Conservation (phyloP, 2,329 filamentous ascomycete genomes). For the Colletotrichum falcatum region DNA sequence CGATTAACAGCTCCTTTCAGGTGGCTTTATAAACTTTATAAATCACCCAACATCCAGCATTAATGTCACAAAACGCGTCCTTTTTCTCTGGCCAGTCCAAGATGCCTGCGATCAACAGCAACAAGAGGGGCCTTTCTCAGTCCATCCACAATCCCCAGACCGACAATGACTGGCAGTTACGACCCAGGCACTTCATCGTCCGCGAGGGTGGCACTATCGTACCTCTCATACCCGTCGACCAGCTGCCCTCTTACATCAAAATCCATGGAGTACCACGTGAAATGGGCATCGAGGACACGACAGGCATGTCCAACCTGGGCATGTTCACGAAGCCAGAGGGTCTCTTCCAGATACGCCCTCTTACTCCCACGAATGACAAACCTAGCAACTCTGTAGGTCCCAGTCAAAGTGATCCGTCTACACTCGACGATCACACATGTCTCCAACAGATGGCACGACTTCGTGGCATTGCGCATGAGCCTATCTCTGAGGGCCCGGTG, state of each 20-base stretch:
- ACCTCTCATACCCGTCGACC: conserved; percentile 66
- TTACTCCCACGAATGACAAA: background rate
- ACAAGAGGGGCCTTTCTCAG: conserved; percentile 30
- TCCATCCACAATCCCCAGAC: conserved; percentile 37
- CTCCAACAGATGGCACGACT: background rate
- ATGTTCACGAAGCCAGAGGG: conserved; percentile 43
- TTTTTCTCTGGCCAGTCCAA: background rate
- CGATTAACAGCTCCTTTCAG: background rate
- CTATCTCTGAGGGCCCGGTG: no score
- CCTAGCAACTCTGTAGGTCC: background rate
- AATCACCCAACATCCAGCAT: background rate
- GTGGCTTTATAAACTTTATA: no score
- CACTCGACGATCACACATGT: background rate
- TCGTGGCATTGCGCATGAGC: background rate
- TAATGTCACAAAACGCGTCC: conserved; percentile 4
- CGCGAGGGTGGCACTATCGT: conserved; percentile 55
- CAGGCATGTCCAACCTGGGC: conserved; percentile 55
- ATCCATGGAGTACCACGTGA: conserved; percentile 58
- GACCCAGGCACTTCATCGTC: conserved; percentile 55
- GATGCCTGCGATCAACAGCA: background rate
- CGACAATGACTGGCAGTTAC: conserved; percentile 18
- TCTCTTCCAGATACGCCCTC: conserved; percentile 11
- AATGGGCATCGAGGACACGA: conserved; percentile 53
- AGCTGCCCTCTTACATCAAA: conserved; percentile 61
- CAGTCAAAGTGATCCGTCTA: background rate